Base-by-base conservation (phyloP, 345 rosid species). In the Abelmoschus esculentus region DNA sequence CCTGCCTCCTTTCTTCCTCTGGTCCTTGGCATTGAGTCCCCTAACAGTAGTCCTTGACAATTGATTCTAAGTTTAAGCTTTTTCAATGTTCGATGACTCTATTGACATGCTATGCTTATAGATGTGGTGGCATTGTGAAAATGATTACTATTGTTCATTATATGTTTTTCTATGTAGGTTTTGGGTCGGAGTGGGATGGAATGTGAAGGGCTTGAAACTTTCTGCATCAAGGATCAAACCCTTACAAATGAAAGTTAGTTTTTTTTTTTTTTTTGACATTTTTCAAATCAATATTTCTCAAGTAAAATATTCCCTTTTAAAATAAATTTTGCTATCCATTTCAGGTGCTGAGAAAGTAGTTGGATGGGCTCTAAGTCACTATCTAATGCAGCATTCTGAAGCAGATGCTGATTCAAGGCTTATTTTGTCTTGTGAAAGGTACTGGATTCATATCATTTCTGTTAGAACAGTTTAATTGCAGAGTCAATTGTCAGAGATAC, bases 351-450 rank as follows among this genome's bases (percentile, higher is more conserved):
- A 93, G 77, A 90, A 87, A 83, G 83, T 93, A 42, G 71, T 89
- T 74, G 96, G 93, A 69, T 93, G 92, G 97, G 97, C 91, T 73
- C 63, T 90, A 67, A 81, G 96, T 81, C 84, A 90, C 78, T 86
- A 93, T 83, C 66, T 87, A 76, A 87, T 84, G 90, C 84, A 83
- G 73, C 85, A 89, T 80, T 83, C 86, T 75, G 88, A 85, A 70
- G 79, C 83, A 49, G 84, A 85, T 72, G 73, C 78, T 62, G 90
- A 90, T 65, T 72, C 80, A 36, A 86, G 78, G 74, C 78, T 85
- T 77, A 78, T 78, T 75, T 71, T 93, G 83, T 86, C 92, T 53
- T 70, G 80, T 63, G 96, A 89, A 77, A 90, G 98, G 98, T 90
- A 76, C 75, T 47, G 77, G 77, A 73, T 59, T 26, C 69, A 62